phyloP scores from a whole-genome alignment of 139 green algal genomes.

The Coelastrella sp. region DNA sequence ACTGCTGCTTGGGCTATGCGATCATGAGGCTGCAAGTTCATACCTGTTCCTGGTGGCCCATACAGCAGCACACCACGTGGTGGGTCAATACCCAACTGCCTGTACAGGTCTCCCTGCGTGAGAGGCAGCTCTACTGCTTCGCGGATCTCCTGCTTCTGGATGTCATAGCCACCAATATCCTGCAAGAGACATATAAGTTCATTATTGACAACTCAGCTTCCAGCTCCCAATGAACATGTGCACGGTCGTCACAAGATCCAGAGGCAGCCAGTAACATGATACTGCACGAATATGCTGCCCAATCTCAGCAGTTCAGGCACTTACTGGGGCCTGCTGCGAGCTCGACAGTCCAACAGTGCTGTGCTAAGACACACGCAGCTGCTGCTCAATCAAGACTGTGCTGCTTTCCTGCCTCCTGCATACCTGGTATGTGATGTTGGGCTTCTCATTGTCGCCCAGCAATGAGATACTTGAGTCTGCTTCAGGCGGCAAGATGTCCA shows the following conservation, averaged over 20 bases:
- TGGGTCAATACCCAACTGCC: conserved; percentile 97
- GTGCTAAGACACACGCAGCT: neutral
- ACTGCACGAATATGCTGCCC: too few species aligned
- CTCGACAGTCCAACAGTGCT: too few species aligned
- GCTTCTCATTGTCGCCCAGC: conserved; percentile 91
- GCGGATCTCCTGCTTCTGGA: conserved; percentile 99
- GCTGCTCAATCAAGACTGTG: neutral
- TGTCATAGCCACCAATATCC: conserved; percentile 98
- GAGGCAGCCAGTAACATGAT: too few species aligned
- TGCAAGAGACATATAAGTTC: conserved; percentile 21
- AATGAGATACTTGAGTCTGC: conserved; percentile 98
- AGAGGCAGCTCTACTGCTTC: conserved; percentile 99
- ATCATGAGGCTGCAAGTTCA: neutral
- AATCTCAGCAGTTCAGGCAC: too few species aligned
- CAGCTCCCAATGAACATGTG: too few species aligned
- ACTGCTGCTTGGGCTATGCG: neutral
- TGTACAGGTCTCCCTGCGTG: conserved; percentile 96
- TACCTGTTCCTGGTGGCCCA: conserved; percentile 85
- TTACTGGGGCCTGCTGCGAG: too few species aligned
- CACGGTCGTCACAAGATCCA: too few species aligned
- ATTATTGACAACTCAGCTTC: neutral
- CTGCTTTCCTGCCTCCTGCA: neutral
- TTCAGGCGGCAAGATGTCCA: conserved; percentile 98
- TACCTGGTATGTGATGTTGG: conserved; percentile 95
- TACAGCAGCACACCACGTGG: conserved; percentile 98